Conservation (phyloP, 208 protist genomes). For the Polymyxa betae region DNA sequence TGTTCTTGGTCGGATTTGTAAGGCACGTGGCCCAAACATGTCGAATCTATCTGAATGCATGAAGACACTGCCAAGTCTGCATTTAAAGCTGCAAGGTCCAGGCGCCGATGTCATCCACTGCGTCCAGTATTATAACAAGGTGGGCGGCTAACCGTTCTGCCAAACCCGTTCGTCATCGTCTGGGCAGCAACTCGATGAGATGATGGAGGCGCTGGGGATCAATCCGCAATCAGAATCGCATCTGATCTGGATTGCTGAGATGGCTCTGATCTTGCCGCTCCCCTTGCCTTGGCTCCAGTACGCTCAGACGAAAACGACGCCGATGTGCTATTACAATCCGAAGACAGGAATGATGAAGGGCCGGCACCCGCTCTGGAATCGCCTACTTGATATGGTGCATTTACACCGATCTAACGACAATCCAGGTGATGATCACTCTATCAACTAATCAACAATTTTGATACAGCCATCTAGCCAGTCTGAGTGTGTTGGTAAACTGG, state of each 20-base stretch:
- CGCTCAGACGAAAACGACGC: not conserved
- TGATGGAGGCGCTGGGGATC: slow-evolving; percentile 39
- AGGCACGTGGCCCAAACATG: no score
- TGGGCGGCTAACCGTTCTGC: no score
- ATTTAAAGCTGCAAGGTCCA: no score
- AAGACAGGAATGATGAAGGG: not conserved
- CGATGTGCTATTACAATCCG: slow-evolving; percentile 39
- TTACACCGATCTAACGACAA: not conserved
- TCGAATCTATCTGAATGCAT: no score
- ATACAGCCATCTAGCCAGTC: not conserved
- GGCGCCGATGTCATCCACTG: no score
- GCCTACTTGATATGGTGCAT: slow-evolving; percentile 10
- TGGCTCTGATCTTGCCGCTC: slow-evolving; percentile 33
- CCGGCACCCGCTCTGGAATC: not conserved
- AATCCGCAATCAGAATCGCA: not conserved
- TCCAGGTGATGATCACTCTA: not conserved
- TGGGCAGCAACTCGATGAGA: not conserved
- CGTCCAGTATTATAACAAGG: no score
- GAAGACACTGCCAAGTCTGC: no score
- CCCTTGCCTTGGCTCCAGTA: not conserved
- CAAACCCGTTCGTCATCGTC: not conserved
- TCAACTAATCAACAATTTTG: not conserved
- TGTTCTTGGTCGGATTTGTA: no score
- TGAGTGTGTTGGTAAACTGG: not conserved
- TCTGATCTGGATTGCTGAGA: slow-evolving; percentile 42